Percentiles rank a stretch among this genome's conserved stretches.
phyloP scores from a whole-genome alignment of 2,329 filamentous ascomycete genomes.

The Colletotrichum shisoi region DNA sequence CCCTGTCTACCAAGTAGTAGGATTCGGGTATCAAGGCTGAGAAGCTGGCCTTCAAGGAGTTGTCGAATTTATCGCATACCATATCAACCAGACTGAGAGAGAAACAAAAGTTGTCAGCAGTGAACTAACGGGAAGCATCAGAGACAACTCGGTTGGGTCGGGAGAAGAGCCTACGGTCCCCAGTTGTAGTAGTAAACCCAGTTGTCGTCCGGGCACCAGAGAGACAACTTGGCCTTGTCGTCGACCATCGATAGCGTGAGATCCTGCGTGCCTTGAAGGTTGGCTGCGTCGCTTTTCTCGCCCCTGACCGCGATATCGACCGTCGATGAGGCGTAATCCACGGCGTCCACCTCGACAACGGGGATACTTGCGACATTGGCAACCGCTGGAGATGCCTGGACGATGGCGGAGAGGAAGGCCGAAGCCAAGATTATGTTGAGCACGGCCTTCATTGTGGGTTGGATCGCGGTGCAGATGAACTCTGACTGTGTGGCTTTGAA shows the following conservation, averaged over 20 bases:
- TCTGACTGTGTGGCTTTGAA: too few species aligned
- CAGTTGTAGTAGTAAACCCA: conserved; percentile 31
- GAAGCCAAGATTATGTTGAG: neutral
- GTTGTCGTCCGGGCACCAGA: conserved; percentile 12
- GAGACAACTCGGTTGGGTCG: neutral
- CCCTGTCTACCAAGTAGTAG: conserved; percentile 1
- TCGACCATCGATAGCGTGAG: neutral
- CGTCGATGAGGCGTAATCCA: neutral
- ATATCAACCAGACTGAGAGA: conserved; percentile 1
- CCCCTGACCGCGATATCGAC: neutral
- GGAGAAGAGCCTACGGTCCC: conserved; percentile 12
- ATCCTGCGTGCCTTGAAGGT: neutral
- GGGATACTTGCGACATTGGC: neutral
- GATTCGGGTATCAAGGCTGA: conserved; percentile 3
- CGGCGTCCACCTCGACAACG: neutral
- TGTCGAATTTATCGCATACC: neutral
- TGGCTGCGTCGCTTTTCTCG: neutral
- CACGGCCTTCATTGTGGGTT: neutral
- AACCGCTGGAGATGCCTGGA: neutral
- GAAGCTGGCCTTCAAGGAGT: conserved; percentile 2
- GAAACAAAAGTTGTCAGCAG: neutral
- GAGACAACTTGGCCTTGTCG: neutral
- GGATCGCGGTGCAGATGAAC: neutral
- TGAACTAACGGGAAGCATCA: too few species aligned
- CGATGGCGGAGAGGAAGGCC: neutral